These are phyloP conservation scores for Singerocomus rubriflavus DNA, from an alignment of 1,284 basidiomycete species.

Conservation along the genomic window DNA sequence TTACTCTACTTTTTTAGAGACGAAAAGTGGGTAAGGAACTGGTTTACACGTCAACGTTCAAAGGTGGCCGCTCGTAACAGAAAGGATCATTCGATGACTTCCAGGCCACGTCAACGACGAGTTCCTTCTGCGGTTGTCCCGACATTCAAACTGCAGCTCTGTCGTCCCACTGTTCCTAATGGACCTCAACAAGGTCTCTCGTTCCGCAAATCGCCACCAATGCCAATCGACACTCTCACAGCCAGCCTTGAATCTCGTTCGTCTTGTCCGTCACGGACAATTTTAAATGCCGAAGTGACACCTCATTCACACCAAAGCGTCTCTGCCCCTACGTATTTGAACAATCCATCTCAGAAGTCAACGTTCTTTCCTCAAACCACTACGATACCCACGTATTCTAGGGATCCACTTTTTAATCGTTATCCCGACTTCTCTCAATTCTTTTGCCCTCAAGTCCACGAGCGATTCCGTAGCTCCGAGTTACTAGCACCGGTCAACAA, in stretches of 20 bases:
- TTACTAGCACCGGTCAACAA: neutral
- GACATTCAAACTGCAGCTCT: conserved; percentile 18
- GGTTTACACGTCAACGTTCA: conserved; percentile 33
- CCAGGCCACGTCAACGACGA: neutral
- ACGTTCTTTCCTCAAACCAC: neutral
- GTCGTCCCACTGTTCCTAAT: neutral
- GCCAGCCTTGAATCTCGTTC: neutral
- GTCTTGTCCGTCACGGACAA: neutral
- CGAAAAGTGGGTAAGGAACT: conserved; percentile 29
- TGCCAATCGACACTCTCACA: conserved; percentile 7
- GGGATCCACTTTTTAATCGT: conserved; percentile 30
- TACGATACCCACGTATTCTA: conserved; percentile 25
- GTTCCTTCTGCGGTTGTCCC: neutral
- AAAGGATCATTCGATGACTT: conserved; percentile 1
- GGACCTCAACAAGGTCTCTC: neutral
- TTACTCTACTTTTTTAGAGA: conserved; percentile 18
- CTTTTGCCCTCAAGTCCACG: conserved; percentile 18
- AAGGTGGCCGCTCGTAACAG: conserved; percentile 14
- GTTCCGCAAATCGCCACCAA: conserved; percentile 2
- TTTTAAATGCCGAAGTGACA: neutral
- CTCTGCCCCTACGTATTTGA: neutral
- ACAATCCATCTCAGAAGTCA: neutral
- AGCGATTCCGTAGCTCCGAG: conserved; percentile 9
- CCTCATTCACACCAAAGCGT: conserved; percentile 2
- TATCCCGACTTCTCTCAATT: conserved; percentile 36